Evolutionary conservation across 768 basidiomycete genomes (phyloP).

Genomic region (Gelatoporia subvermispora): DNA sequence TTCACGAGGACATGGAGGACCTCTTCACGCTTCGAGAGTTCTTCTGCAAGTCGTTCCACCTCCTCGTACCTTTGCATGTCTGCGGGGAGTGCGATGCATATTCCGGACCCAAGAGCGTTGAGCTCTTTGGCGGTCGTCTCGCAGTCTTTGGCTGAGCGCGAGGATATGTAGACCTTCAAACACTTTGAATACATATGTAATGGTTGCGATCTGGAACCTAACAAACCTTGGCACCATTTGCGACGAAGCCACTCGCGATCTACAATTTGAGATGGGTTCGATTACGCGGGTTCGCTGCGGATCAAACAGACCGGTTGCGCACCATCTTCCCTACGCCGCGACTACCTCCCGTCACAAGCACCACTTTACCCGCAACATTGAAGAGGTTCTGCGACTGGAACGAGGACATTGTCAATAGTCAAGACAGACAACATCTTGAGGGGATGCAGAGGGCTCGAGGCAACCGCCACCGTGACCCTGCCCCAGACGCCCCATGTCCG

Average conservation of each 20-base stretch:
- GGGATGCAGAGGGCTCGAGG: too few species aligned
- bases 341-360: conserved; percentile 63
- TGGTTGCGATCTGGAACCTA: background rate
- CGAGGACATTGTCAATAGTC: conserved; percentile 28
- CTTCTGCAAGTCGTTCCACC: conserved; percentile 47
- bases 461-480: too few species aligned
- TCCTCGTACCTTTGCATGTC: conserved; percentile 51
- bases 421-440: background rate
- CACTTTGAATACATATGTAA: background rate
- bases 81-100: conserved; percentile 48
- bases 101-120: conserved; percentile 46
- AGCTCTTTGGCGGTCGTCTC: conserved; percentile 47
- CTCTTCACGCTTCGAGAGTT: conserved; percentile 47
- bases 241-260: conserved; percentile 62
- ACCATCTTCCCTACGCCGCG: conserved; percentile 67
- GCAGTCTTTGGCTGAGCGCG: conserved; percentile 50
- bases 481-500: too few species aligned
- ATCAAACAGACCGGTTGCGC: conserved; percentile 8
- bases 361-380: conserved; percentile 46
- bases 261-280: conserved; percentile 14
- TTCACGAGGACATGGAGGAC: conserved; percentile 57
- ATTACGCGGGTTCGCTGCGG: background rate
- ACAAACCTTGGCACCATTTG: conserved; percentile 52
- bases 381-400: conserved; percentile 38
- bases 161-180: conserved; percentile 55